These are phyloP conservation scores for Elaeis oleifera DNA, from an alignment of 202 grass and related monocot species.

Conservation along the genomic window DNA sequence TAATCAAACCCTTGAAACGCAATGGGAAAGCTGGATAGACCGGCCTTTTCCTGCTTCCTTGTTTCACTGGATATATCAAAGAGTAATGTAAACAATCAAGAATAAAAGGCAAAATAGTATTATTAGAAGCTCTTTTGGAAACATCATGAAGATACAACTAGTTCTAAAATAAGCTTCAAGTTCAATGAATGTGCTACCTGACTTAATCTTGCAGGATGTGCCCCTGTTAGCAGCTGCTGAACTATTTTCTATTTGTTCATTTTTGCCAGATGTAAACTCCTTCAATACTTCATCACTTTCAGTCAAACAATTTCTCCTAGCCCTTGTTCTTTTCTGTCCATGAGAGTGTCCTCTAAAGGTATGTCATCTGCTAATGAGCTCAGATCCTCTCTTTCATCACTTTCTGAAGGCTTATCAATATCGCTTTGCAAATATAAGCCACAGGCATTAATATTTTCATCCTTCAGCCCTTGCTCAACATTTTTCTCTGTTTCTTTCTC, in stretches of 20 bases:
- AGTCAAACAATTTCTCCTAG: neutral
- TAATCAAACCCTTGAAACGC: constrained; percentile 56
- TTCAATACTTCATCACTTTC: neutral
- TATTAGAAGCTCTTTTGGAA: neutral
- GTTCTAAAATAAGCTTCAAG: too few relatives aligned
- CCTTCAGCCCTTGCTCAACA: neutral
- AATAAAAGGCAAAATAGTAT: constrained; percentile 4
- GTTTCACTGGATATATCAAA: constrained; percentile 44
- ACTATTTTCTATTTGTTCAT: neutral
- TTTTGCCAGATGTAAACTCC: neutral
- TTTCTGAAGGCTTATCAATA: neutral
- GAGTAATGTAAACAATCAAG: constrained; percentile 6
- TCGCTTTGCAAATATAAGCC: neutral
- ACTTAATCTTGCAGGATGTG: too few relatives aligned
- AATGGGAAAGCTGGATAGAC: constrained; percentile 28
- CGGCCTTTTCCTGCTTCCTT: constrained; percentile 24
- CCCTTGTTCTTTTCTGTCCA: neutral
- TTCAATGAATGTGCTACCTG: too few relatives aligned
- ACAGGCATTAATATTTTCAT: neutral
- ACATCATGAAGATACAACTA: too few relatives aligned
- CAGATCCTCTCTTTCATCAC: neutral
- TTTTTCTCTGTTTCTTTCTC: neutral
- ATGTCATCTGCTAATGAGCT: neutral
- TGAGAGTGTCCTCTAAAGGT: neutral
- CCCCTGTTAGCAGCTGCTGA: too few relatives aligned